These are phyloP conservation scores for Solanum bukasovii DNA, from an alignment of 257 asterid species.

Conservation along the genomic window DNA sequence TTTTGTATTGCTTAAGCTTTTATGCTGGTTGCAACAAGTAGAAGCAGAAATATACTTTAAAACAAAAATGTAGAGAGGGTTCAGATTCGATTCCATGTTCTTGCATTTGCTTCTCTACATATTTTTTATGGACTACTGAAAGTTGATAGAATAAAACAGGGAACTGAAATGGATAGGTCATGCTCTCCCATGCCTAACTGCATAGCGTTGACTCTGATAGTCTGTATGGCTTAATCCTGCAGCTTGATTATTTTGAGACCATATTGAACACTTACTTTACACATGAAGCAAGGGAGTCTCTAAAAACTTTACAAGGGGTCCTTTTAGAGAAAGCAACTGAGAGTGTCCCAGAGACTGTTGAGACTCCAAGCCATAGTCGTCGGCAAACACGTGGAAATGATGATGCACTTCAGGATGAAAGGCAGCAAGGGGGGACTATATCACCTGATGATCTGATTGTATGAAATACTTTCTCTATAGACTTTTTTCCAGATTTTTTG, in stretches of 20 bases:
- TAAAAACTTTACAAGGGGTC: conserved; percentile 86
- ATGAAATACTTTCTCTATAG: conserved; percentile 15
- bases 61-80: not conserved
- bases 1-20: not conserved
- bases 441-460: conserved; percentile 98
- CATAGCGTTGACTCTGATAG: not conserved
- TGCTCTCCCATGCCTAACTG: not conserved
- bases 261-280: conserved; percentile 90
- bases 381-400: conserved; percentile 89
- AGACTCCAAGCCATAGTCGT: conserved; percentile 88
- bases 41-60: not conserved
- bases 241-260: conserved; percentile 97
- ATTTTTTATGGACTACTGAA: not conserved
- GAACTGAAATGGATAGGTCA: not conserved
- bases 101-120: not conserved
- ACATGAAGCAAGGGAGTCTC: conserved; percentile 84
- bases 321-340: conserved; percentile 82
- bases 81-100: not conserved
- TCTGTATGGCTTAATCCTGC: conserved; percentile 26
- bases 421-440: conserved; percentile 57
- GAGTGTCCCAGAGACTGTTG: conserved; percentile 56
- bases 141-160: not conserved
- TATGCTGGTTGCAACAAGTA: not conserved
- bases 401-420: conserved; percentile 71
- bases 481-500: not conserved